Percentiles rank a stretch among this genome's conserved stretches.
Evolutionary conservation across 1,284 basidiomycete species (phyloP).

Genomic region (Bjerkandera adusta): DNA sequence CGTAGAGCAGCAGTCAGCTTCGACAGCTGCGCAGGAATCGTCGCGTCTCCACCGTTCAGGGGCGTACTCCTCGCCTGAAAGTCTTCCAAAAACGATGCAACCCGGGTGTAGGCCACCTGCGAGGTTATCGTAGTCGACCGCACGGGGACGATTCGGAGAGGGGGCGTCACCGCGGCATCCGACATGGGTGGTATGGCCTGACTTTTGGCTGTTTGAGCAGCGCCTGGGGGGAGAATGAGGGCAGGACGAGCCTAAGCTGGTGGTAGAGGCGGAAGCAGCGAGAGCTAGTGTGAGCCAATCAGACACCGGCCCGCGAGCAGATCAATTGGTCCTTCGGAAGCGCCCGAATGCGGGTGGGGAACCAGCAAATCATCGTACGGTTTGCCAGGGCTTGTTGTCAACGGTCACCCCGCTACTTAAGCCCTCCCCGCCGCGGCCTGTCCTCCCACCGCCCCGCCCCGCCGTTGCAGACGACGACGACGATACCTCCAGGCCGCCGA

Average conservation of each 20-base stretch:
- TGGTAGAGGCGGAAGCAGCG: neutral
- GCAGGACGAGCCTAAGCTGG: neutral
- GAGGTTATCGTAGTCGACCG: slow-evolving; percentile 24
- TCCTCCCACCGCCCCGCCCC: neutral
- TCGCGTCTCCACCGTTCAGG: slow-evolving; percentile 32
- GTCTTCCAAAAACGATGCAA: slow-evolving; percentile 30
- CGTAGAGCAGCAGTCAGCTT: slow-evolving; percentile 31
- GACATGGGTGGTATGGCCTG: slow-evolving; percentile 12
- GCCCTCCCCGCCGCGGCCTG: neutral
- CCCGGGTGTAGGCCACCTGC: slow-evolving; percentile 24
- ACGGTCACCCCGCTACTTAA: neutral
- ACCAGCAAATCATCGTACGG: slow-evolving; percentile 4
- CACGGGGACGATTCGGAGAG: slow-evolving; percentile 28
- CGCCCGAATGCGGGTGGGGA: neutral
- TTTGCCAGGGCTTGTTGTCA: neutral
- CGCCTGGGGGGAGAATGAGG: neutral
- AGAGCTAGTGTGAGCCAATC: slow-evolving; percentile 3
- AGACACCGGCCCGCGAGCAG: slow-evolving; percentile 1
- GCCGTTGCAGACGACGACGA: neutral
- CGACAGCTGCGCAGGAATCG: slow-evolving; percentile 32
- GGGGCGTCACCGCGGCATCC: slow-evolving; percentile 31
- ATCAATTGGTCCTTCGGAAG: neutral
- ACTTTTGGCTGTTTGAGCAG: neutral
- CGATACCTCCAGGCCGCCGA: slow-evolving; percentile 8
- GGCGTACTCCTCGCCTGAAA: slow-evolving; percentile 30